These are phyloP conservation scores for Lasiosphaeria miniovina DNA, from an alignment of 495 filamentous ascomycete species.

Conservation along the genomic window DNA sequence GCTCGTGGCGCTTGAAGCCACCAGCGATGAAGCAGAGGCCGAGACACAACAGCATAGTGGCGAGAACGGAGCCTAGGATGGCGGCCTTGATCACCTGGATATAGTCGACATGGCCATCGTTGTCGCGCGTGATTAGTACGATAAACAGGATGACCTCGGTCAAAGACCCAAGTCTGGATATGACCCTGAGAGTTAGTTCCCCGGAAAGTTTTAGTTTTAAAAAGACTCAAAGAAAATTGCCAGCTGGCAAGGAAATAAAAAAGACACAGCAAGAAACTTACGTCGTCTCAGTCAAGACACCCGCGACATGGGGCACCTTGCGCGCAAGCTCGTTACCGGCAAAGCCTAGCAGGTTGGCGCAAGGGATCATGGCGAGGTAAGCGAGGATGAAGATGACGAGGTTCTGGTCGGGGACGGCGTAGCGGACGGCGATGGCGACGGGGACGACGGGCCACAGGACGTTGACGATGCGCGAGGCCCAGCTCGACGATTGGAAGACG, in stretches of 20 bases:
- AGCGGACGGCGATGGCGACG: conserved; percentile 48
- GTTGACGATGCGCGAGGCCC: conserved; percentile 42
- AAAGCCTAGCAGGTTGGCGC: conserved; percentile 84
- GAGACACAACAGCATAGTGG: conserved; percentile 41
- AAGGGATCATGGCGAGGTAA: conserved; percentile 72
- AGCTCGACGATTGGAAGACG: conserved; percentile 40
- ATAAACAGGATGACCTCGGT: conserved; percentile 86
- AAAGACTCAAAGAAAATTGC: not conserved
- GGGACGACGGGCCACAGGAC: conserved; percentile 55
- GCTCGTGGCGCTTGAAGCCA: conserved; percentile 62
- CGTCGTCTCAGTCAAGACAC: conserved; percentile 73
- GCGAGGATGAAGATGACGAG: conserved; percentile 41
- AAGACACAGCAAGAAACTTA: conserved; percentile 19
- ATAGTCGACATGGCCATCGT: conserved; percentile 29
- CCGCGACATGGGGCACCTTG: conserved; percentile 74
- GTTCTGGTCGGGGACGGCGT: conserved; percentile 44
- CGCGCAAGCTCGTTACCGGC: conserved; percentile 75
- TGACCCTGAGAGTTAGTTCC: too few species aligned
- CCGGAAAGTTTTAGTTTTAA: not conserved
- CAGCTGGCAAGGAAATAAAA: not conserved
- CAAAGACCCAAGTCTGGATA: conserved; percentile 56
- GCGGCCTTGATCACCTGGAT: conserved; percentile 67
- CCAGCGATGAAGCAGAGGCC: conserved; percentile 65
- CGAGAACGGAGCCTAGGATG: conserved; percentile 35
- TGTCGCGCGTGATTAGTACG: conserved; percentile 51